Base-by-base conservation (phyloP, 257 asterid species). In the Scutellaria baicalensis region DNA sequence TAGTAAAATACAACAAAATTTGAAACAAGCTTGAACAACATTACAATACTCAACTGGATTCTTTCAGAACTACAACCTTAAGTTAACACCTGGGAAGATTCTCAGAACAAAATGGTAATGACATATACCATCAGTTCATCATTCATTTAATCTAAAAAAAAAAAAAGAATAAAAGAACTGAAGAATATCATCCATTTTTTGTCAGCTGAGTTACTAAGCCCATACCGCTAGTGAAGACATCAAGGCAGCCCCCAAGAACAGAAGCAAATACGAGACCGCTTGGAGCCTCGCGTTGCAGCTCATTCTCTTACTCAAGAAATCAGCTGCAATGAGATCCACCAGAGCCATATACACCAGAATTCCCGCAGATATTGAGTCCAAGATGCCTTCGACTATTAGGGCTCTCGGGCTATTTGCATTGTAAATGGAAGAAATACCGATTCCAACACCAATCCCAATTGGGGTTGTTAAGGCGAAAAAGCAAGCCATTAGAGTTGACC, bases 261-360 rank as follows among this genome's bases (percentile, higher is more conserved):
- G 83, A 23, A 91, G 84, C 59, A 87, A 59, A 66, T 90, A 93
- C 9, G 97, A 93, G 38, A 76, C 80, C 1, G 82, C 78, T 76
- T 90, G 97, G 36, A 93, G 93, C 89, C 89, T 87, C 66, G 80
- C 10, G 76, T 93, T 87, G 85, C 96, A 88, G 77, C 96, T 91
- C 98, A 93, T 89, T 74, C 86, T 82, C 86, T 91, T 93, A 27
- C 94, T 93, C 91, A 93, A 83, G 83, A 93, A 93, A 78, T 93
- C 97, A 5, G 98, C 97, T 0, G 97, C 98, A 8, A 93, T 86
- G 62, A 93, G 69, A 64, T 93, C 98, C 44, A 93, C 98, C 48
- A 93, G 80, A 61, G 98, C 96, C 98, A 92, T 92, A 67, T 88
- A 90, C 23, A 92, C 92, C 16, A 92, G 80, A 55, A 93, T 93